These are phyloP conservation scores for Fusarium phyllophilum DNA, from an alignment of 2,329 filamentous ascomycete species.

Conservation along the genomic window DNA sequence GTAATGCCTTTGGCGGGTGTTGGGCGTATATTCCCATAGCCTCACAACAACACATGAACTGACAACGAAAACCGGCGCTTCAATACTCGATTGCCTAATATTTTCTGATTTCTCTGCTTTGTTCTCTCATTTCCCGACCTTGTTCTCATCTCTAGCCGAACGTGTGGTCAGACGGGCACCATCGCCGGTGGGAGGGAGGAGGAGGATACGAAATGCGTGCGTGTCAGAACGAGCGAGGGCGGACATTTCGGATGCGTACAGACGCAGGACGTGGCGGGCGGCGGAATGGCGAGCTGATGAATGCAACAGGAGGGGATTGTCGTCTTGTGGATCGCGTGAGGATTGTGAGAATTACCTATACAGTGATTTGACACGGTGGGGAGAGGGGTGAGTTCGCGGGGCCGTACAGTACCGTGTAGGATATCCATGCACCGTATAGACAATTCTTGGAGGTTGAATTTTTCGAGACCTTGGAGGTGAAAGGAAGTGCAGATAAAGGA, in stretches of 20 bases:
- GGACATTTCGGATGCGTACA: constrained; percentile 28
- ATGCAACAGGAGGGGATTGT: constrained; percentile 42
- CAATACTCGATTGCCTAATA: neutral
- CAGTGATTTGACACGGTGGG: constrained; percentile 35
- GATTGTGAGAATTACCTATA: constrained; percentile 43
- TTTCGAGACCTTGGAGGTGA: constrained; percentile 24
- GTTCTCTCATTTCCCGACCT: neutral
- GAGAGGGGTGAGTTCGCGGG: neutral
- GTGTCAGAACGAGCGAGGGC: constrained; percentile 9
- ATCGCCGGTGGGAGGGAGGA: constrained; percentile 8
- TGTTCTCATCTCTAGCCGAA: neutral
- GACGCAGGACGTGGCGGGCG: constrained; percentile 36
- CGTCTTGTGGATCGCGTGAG: constrained; percentile 40
- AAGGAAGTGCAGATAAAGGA: constrained; percentile 42
- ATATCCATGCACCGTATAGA: constrained; percentile 44
- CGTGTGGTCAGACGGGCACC: constrained; percentile 6
- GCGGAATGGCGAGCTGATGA: constrained; percentile 36
- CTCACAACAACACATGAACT: neutral
- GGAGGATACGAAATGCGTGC: constrained; percentile 19
- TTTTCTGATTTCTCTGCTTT: neutral
- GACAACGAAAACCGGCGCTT: neutral
- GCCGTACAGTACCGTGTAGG: constrained; percentile 28
- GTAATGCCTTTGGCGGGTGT: constrained; percentile 17
- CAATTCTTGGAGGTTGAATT: constrained; percentile 43
- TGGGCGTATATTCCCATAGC: constrained; percentile 4